A percentile compares a stretch with the other conserved stretches of the same genome.
Conservation (phyloP, 169 alveolate genomes). For the Plasmodium yoelii region DNA sequence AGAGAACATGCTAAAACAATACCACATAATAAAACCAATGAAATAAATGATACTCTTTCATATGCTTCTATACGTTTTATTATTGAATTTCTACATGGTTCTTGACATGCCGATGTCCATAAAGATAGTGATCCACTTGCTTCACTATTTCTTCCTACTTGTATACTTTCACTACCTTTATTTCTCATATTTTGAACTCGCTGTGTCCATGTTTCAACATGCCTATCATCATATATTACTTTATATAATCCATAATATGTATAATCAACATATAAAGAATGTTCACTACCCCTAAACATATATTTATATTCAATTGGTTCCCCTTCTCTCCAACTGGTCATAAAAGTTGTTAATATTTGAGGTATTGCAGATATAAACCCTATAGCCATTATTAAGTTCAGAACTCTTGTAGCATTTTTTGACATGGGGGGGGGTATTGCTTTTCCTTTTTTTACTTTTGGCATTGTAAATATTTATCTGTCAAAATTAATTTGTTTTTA, state of each 20-base stretch:
- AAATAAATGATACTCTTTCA: slow-evolving; percentile 56
- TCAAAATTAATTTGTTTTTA: too few species aligned
- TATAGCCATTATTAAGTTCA: slow-evolving; percentile 48
- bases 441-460: not conserved
- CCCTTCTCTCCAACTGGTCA: slow-evolving; percentile 70
- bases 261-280: slow-evolving; percentile 31
- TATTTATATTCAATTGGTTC: slow-evolving; percentile 61
- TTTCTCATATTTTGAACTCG: slow-evolving; percentile 63
- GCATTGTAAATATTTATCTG: slow-evolving; percentile 5
- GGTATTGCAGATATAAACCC: slow-evolving; percentile 63
- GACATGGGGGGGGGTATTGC: slow-evolving; percentile 18
- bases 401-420: slow-evolving; percentile 22
- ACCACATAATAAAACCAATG: slow-evolving; percentile 43
- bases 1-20: slow-evolving; percentile 47
- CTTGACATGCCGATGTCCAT: slow-evolving; percentile 72
- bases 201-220: slow-evolving; percentile 63
- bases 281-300: slow-evolving; percentile 66
- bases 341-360: slow-evolving; percentile 53
- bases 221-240: slow-evolving; percentile 61
- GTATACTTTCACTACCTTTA: slow-evolving; percentile 58
- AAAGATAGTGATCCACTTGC: slow-evolving; percentile 51
- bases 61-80: slow-evolving; percentile 63
- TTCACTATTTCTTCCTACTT: slow-evolving; percentile 47
- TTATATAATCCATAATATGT: slow-evolving; percentile 65
- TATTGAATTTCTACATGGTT: slow-evolving; percentile 55